Percentiles rank a stretch among this genome's conserved stretches.
phyloP scores from a whole-genome alignment of 768 basidiomycete genomes.

The Suillus ampliporus region DNA sequence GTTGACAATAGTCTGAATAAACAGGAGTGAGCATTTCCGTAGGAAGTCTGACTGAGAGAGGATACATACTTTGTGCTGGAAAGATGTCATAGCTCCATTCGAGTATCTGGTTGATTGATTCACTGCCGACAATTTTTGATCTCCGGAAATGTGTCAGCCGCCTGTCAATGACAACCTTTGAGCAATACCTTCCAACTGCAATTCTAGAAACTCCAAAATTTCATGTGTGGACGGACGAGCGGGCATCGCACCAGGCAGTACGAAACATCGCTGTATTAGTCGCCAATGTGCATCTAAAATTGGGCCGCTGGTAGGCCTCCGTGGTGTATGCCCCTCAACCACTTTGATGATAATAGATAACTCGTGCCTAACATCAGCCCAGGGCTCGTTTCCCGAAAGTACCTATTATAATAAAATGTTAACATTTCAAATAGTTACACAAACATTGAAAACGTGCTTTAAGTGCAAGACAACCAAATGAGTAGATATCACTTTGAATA shows the following conservation, averaged over 20 bases:
- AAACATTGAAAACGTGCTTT: not conserved
- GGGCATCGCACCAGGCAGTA: not conserved
- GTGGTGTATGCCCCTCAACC: not conserved
- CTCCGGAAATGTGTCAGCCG: not conserved
- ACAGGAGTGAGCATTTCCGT: not conserved
- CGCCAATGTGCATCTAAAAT: not conserved
- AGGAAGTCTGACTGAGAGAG: not conserved
- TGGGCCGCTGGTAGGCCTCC: not conserved
- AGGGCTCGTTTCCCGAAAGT: slow-evolving; percentile 7
- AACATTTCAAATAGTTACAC: not conserved
- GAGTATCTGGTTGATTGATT: not conserved
- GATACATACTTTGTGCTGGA: not conserved
- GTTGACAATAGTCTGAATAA: not conserved
- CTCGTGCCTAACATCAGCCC: not conserved
- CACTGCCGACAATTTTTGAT: not conserved
- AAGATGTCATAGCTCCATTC: not conserved
- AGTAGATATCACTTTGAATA: slow-evolving; percentile 12
- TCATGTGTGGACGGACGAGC: not conserved
- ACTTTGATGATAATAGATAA: not conserved
- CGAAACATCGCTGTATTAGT: slow-evolving; percentile 4
- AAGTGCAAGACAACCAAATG: slow-evolving; percentile 34
- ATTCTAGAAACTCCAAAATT: not conserved
- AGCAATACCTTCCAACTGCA: not conserved
- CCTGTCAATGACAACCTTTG: not conserved
- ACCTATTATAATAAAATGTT: not conserved